Conservation (phyloP, 345 rosid species). For the Odontarrhena argentea region DNA sequence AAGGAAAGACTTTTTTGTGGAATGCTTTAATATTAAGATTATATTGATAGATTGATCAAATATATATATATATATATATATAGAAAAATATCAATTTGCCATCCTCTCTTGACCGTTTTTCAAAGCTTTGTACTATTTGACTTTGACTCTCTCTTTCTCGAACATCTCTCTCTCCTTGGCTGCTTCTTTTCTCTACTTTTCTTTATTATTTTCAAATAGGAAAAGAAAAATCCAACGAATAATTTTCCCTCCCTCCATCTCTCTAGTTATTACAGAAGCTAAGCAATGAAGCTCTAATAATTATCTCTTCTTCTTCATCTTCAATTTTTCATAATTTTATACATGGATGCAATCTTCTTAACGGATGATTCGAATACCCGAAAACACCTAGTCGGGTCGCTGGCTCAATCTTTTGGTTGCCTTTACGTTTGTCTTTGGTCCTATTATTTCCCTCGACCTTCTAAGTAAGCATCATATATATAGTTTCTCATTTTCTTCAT, state of each 20-base stretch:
- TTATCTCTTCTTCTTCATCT: neutral
- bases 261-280: constrained; percentile 19
- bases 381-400: constrained; percentile 44
- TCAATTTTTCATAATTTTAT: constrained; percentile 8
- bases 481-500: neutral
- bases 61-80: neutral
- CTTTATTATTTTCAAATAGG: constrained; percentile 11
- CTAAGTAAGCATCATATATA: constrained; percentile 42
- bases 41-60: constrained; percentile 7
- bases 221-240: constrained; percentile 25
- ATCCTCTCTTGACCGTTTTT: constrained; percentile 43
- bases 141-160: constrained; percentile 36
- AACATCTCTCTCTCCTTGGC: constrained; percentile 30
- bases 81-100: constrained; percentile 30
- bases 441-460: constrained; percentile 39
- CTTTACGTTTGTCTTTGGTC: constrained; percentile 76
- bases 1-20: no score
- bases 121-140: constrained; percentile 35
- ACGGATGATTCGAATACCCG: constrained; percentile 45
- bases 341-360: constrained; percentile 62
- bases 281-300: constrained; percentile 2
- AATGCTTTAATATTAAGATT: neutral
- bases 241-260: constrained; percentile 40
- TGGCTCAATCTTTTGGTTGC: constrained; percentile 54
- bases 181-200: constrained; percentile 34